A percentile compares a stretch with the other conserved stretches of the same genome.
Evolutionary conservation across 2,329 filamentous ascomycete species (phyloP).

Genomic region (Trichoderma sp.): DNA sequence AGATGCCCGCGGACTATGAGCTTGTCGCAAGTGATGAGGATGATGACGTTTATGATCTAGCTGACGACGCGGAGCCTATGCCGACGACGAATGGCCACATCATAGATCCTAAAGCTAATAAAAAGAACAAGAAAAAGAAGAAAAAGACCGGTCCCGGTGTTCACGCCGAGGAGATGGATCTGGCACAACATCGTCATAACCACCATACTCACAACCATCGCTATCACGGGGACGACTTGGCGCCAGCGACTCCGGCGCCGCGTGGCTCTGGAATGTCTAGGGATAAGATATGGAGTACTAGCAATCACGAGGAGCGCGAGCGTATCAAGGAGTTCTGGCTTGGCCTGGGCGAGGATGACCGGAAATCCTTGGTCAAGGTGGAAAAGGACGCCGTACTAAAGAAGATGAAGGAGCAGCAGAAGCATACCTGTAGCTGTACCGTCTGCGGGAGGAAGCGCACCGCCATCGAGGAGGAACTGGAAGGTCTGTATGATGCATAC

Average conservation of each 20-base stretch:
- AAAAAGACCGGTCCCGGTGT: slow-evolving; percentile 46
- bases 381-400: slow-evolving; percentile 97
- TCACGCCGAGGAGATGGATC: slow-evolving; percentile 20
- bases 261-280: slow-evolving; percentile 54
- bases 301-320: slow-evolving; percentile 88
- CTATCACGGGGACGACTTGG: background rate
- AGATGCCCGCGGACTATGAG: slow-evolving; percentile 44
- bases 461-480: slow-evolving; percentile 95
- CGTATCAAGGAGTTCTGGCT: slow-evolving; percentile 99
- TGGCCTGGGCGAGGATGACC: slow-evolving; percentile 87
- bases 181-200: background rate
- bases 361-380: slow-evolving; percentile 92
- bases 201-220: background rate
- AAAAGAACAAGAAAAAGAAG: slow-evolving; percentile 70
- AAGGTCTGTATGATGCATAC: slow-evolving; percentile 97
- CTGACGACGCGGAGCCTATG: slow-evolving; percentile 31
- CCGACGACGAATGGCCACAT: slow-evolving; percentile 33
- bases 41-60: slow-evolving; percentile 42
- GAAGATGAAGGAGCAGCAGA: slow-evolving; percentile 99
- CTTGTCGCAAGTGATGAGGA: slow-evolving; percentile 58
- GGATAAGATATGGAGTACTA: slow-evolving; percentile 97
- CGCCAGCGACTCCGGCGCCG: slow-evolving; percentile 31
- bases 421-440: slow-evolving; percentile 96
- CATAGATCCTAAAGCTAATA: slow-evolving; percentile 47
- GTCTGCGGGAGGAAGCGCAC: slow-evolving; percentile 95